These are phyloP conservation scores for Pseudozyma tsukubaensis DNA, from an alignment of 1,284 basidiomycete species.

Conservation along the genomic window DNA sequence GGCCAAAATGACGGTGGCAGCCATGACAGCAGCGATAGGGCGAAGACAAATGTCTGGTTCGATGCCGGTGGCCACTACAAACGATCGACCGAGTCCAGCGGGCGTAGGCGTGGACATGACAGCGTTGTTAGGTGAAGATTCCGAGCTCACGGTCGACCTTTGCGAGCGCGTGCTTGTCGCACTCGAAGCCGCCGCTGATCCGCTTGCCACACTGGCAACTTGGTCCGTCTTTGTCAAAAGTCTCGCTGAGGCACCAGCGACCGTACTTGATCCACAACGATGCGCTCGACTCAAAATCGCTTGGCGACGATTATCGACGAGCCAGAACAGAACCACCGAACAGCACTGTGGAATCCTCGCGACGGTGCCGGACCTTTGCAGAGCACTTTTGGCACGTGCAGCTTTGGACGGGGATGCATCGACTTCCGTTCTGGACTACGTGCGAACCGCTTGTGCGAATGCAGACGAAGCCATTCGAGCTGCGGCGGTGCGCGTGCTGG, in stretches of 20 bases:
- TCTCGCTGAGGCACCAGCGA: constrained; percentile 12
- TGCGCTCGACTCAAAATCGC: background rate
- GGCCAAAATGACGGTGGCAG: constrained; percentile 8
- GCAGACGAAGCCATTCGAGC: constrained; percentile 34
- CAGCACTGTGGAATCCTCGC: constrained; percentile 12
- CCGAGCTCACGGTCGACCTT: background rate
- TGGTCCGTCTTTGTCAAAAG: constrained; percentile 27
- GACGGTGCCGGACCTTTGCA: constrained; percentile 17
- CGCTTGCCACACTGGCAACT: constrained; percentile 1
- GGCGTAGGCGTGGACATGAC: background rate
- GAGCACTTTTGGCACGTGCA: constrained; percentile 5
- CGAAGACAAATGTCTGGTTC: background rate
- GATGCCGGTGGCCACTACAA: background rate
- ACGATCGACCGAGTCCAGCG: background rate
- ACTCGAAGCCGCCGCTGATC: constrained; percentile 4
- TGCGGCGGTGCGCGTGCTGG: constrained; percentile 35
- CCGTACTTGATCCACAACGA: background rate
- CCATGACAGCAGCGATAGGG: constrained; percentile 2
- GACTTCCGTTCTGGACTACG: constrained; percentile 12
- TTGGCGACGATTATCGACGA: background rate
- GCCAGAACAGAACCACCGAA: constrained; percentile 8
- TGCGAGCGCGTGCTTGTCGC: constrained; percentile 10
- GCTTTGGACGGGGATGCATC: background rate
- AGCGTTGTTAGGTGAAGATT: constrained; percentile 4
- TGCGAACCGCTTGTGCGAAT: constrained; percentile 5